Evolutionary conservation across 495 filamentous ascomycete species (phyloP).

Genomic region (Monascus purpureus): DNA sequence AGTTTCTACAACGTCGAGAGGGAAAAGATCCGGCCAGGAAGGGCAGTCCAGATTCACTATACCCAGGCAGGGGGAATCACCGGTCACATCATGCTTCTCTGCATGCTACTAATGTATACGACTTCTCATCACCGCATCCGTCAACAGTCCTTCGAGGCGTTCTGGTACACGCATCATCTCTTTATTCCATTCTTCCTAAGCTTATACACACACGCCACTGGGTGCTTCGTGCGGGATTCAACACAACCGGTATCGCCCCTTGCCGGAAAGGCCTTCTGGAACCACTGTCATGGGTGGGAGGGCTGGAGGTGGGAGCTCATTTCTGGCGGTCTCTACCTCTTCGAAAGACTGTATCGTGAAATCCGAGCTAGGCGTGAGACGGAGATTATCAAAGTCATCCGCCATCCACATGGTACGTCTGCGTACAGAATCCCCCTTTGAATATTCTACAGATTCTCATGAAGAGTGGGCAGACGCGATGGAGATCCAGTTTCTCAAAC

Average conservation of each 20-base stretch:
- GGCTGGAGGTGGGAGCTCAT: conserved; percentile 96
- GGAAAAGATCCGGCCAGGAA: conserved; percentile 62
- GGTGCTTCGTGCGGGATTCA: conserved; percentile 86
- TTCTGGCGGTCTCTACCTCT: conserved; percentile 72
- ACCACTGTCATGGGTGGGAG: conserved; percentile 88
- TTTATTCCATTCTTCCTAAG: conserved; percentile 91
- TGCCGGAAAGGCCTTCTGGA: conserved; percentile 67
- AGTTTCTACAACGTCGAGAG: conserved; percentile 96
- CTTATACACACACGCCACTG: conserved; percentile 89
- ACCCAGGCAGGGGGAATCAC: conserved; percentile 81
- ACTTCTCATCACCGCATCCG: conserved; percentile 87
- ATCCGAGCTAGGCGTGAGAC: conserved; percentile 68
- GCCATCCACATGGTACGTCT: conserved; percentile 83
- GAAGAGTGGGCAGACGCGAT: conserved; percentile 61
- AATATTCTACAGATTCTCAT: neutral
- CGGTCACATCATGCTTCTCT: conserved; percentile 94
- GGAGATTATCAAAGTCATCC: conserved; percentile 82
- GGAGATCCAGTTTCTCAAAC: conserved; percentile 94
- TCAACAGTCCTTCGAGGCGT: conserved; percentile 93
- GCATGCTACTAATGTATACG: conserved; percentile 98
- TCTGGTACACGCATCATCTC: conserved; percentile 98
- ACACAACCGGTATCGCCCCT: conserved; percentile 65
- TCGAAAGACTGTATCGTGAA: conserved; percentile 86
- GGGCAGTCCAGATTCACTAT: conserved; percentile 90
- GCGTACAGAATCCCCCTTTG: neutral